phyloP scores from a whole-genome alignment of 2,329 filamentous ascomycete species.

The Myrmaecium sp. region DNA sequence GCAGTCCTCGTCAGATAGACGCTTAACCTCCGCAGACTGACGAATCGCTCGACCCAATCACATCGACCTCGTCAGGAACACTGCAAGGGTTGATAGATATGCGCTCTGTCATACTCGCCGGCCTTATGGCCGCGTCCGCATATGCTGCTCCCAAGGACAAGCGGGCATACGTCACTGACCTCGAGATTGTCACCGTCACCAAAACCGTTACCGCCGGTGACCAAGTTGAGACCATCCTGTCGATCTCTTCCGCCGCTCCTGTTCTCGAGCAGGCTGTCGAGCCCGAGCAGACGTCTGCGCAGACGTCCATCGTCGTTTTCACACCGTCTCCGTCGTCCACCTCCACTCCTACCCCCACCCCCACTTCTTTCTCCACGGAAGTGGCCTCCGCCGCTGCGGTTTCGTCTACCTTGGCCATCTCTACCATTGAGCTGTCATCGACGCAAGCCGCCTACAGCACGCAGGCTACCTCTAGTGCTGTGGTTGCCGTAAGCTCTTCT shows the following conservation, averaged over 20 bases:
- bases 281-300: not conserved
- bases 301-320: too few relatives aligned
- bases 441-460: not conserved
- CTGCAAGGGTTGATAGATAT: too few relatives aligned
- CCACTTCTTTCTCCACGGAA: not conserved
- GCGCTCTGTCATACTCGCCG: conserved; percentile 4
- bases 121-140: conserved; percentile 4
- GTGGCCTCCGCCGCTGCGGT: not conserved
- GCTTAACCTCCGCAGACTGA: too few relatives aligned
- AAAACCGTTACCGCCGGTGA: conserved; percentile 3
- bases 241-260: conserved; percentile 1
- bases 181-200: conserved; percentile 5
- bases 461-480: not conserved
- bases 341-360: too few relatives aligned
- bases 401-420: too few relatives aligned
- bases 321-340: too few relatives aligned
- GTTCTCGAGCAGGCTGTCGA: not conserved
- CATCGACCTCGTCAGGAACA: too few relatives aligned
- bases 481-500: not conserved
- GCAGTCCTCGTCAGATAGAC: too few relatives aligned
- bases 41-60: too few relatives aligned
- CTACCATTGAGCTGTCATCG: not conserved
- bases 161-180: conserved; percentile 3
- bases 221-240: not conserved
- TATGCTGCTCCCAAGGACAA: conserved; percentile 6